Evolutionary conservation across 1,139 yeast genomes (phyloP), one percentile per base, ranked within the genome.

Genomic region (Groenewaldozyma sp.): DNA sequence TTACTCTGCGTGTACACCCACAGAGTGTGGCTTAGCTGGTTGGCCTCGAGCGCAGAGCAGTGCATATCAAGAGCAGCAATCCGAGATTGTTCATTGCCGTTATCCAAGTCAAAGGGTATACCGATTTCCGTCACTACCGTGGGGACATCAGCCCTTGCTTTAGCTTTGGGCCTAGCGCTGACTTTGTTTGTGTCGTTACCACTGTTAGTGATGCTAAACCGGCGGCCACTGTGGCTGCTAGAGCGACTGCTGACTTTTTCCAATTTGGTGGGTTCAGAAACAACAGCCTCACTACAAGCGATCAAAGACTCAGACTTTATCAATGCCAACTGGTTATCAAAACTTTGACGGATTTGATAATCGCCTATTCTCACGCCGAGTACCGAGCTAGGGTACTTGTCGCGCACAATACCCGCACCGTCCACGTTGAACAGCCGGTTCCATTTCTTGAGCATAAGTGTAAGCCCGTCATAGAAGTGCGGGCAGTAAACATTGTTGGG

Each of bases 101-200:
- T 70, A 56, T 88, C 91, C 94, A 88, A 82, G 59, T 91, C 95
- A 59, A 79, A 86, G 2, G 98, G 97, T 79, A 88, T 83, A 2
- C 98, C 98, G n/a, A 91, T 87, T 60, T 88, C 98, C 1, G 94
- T 78, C 69, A 91, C 76, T 31, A 88, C 63, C 5, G 82, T 73
- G 0, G 70, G 67, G 9, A 62, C 51, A 43, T 4, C 46, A 39
- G 22, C 67, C 50, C 6, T 47, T 40, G 11, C 86, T 77, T 55
- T 88, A 96, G 21, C 59, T 56, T 29, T 18, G 11, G 21, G 21
- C 14, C 9, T 18, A 16, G 19, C 33, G 11, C 31, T 17, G 6
- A 10, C 31, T n/a, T 11, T 13, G 6, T 27, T 11, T 5, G 17
- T 5, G 11, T 11, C 31, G 14, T 11, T 27, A 6, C 17, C 31